Percentiles rank a stretch among this genome's conserved stretches.
phyloP scores from a whole-genome alignment of 352 stramenopile species.

The Elongisporangium prolatum region DNA sequence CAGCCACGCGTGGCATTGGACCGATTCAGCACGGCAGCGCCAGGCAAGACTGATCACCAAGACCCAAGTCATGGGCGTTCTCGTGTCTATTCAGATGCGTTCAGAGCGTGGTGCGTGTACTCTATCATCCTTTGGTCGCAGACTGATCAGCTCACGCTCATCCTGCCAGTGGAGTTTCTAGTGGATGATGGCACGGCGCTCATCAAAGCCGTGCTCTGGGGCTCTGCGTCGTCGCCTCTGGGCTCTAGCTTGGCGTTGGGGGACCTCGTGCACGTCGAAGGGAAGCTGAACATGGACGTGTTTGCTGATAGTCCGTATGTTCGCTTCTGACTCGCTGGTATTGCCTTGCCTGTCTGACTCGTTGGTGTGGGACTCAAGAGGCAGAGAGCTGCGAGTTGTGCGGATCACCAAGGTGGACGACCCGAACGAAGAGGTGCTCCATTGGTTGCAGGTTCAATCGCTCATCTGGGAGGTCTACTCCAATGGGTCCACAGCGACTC shows the following conservation, averaged over 20 bases:
- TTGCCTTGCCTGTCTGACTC: not conserved
- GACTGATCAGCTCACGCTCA: not conserved
- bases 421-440: constrained; percentile 70
- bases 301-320: not conserved
- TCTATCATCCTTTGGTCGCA: not conserved
- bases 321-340: not conserved
- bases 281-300: constrained; percentile 61
- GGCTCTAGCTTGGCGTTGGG: constrained; percentile 26
- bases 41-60: constrained; percentile 53
- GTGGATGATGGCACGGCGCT: constrained; percentile 72
- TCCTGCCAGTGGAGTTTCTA: constrained; percentile 50
- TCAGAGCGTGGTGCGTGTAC: constrained; percentile 38
- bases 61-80: constrained; percentile 50
- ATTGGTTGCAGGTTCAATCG: constrained; percentile 59
- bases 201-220: constrained; percentile 53
- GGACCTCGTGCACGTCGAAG: constrained; percentile 68
- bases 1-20: constrained; percentile 54
- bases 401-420: constrained; percentile 45
- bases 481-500: not conserved
- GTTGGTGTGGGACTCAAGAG: constrained; percentile 5
- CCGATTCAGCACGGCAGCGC: constrained; percentile 10
- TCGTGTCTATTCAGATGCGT: constrained; percentile 53
- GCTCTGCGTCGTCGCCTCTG: constrained; percentile 6
- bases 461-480: constrained; percentile 40
- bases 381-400: constrained; percentile 53